phyloP scores from a whole-genome alignment of 805 yeast genomes.

The Groenewaldozyma salmanticensis region DNA sequence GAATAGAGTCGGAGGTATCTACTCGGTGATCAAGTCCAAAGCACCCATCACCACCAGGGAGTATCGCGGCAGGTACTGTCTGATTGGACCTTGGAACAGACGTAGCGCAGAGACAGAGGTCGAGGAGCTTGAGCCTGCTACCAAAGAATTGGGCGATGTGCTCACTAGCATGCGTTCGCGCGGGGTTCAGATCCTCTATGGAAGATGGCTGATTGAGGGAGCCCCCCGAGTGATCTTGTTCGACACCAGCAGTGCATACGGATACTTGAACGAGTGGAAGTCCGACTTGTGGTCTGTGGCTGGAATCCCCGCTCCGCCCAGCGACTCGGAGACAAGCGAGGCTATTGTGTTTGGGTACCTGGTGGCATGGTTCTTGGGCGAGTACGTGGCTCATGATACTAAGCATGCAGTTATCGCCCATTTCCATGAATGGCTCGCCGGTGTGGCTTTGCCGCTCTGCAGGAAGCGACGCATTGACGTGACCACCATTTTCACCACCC shows the following conservation, averaged over 20 bases:
- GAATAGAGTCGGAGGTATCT: conserved; percentile 94
- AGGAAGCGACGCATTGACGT: conserved; percentile 86
- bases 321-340: conserved; percentile 81
- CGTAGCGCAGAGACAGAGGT: conserved; percentile 67
- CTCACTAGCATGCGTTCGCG: conserved; percentile 71
- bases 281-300: conserved; percentile 83
- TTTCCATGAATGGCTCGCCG: conserved; percentile 98
- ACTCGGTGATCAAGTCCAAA: conserved; percentile 90
- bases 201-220: conserved; percentile 96
- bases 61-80: conserved; percentile 74
- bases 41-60: conserved; percentile 96
- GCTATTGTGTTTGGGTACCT: conserved; percentile 88
- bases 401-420: conserved; percentile 88
- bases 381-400: conserved; percentile 72
- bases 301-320: conserved; percentile 88
- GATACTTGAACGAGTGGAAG: conserved; percentile 83
- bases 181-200: conserved; percentile 77
- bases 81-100: conserved; percentile 78
- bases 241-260: conserved; percentile 67
- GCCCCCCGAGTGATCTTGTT: conserved; percentile 90
- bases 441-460: conserved; percentile 88
- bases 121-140: conserved; percentile 49
- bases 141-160: conserved; percentile 44
- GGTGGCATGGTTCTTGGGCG: conserved; percentile 97
- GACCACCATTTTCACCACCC: conserved; percentile 93